Conservation (phyloP, 2,329 filamentous ascomycete genomes). For the Calonectria crousiana region DNA sequence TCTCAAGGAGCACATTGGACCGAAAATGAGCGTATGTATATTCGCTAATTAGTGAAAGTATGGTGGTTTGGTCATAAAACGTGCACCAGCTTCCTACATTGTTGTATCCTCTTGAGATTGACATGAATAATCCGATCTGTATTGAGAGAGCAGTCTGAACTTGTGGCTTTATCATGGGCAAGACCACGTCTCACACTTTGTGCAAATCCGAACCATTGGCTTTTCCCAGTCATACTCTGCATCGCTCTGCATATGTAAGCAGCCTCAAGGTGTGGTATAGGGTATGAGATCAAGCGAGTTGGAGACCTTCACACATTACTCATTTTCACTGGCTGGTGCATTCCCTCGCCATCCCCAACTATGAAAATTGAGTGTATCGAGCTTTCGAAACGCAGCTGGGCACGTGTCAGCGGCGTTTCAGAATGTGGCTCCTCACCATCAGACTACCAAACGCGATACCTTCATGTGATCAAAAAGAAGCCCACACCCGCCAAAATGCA, state of each 20-base stretch:
- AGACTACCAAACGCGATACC: not conserved
- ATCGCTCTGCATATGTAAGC: not conserved
- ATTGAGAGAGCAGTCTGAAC: too few species aligned
- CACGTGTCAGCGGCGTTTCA: not conserved
- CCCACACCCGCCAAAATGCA: not conserved
- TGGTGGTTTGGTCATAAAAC: too few species aligned
- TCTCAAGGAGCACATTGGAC: not conserved
- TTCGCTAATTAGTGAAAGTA: too few species aligned
- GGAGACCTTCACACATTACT: not conserved
- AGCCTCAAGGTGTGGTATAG: slow-evolving; percentile 1
- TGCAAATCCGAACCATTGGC: too few species aligned
- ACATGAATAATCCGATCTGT: too few species aligned
- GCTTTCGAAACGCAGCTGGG: not conserved
- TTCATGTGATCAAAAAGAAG: not conserved
- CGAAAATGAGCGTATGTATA: not conserved
- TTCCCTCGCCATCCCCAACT: not conserved
- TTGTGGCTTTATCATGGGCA: too few species aligned
- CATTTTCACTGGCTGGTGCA: not conserved
- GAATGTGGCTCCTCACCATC: not conserved
- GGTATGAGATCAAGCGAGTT: not conserved
- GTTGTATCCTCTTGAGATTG: too few species aligned
- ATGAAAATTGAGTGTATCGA: not conserved
- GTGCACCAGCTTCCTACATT: too few species aligned
- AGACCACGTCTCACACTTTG: too few species aligned
- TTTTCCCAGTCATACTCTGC: too few species aligned